Evolutionary conservation across 306 rosid species (phyloP), one percentile per base, ranked within the genome.

Genomic region (Rosa persica): DNA sequence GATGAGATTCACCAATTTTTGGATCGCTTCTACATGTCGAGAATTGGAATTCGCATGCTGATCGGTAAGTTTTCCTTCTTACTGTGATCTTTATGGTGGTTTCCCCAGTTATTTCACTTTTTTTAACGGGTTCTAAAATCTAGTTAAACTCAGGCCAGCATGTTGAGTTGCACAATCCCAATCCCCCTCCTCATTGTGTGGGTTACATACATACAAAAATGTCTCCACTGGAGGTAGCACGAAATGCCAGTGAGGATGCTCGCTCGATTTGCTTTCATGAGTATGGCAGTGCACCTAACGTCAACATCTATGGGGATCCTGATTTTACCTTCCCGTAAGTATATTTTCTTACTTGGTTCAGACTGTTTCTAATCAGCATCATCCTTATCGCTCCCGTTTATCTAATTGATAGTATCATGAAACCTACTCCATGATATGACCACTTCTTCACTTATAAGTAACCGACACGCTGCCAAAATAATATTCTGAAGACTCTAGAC

Each of bases 21-120:
- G 67, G 99, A 95, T 74, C 97, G 98, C 52, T 95, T 95, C 79
- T 95, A 95, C 93, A 74, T 95, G 99, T 93, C 99, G 11, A 89
- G 99, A 86, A 95, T 95, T 75, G 99, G 99, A 81, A 93, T 95
- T 72, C 99, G 99, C 4, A 93, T 95, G 99, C 97, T 95, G 38
- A 95, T 95, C 22, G 98, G 98, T 95, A 71, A 72, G 86, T 76
- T 85, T 79, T 43, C 77, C 76, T 74, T 68, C 61, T 67, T 76
- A 43, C 67, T 67, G 16, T 65, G 46, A 70, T 81, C 6, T 46
- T 55, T 62, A 76, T 30, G 74, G 64, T 81, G 42, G 47, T 40
- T 54, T 73, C 73, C 40, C 20, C 61, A 51, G 46, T 52, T 61
- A 8, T 38, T 16, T 22, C 66, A 39, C 58, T 20, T 73, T 27